These are phyloP conservation scores for Paracamarosporium sp. DNA, from an alignment of 2,329 filamentous ascomycete species.

Conservation along the genomic window DNA sequence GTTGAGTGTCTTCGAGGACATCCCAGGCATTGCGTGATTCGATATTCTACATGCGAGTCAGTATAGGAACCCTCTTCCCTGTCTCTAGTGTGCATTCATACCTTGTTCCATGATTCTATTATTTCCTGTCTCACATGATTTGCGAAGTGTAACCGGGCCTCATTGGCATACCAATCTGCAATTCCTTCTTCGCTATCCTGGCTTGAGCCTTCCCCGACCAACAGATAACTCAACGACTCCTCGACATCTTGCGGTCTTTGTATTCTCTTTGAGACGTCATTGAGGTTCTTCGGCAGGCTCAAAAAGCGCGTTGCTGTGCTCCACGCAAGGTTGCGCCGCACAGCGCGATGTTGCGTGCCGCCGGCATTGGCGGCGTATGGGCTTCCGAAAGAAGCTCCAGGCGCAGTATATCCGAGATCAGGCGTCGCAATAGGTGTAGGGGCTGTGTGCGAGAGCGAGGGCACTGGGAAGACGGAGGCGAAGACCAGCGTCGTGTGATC, in stretches of 20 bases:
- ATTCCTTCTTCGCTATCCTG: constrained; percentile 39
- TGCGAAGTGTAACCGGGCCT: constrained; percentile 52
- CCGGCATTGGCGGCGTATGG: constrained; percentile 32
- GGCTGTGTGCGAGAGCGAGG: constrained; percentile 49
- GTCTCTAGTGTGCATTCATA: constrained; percentile 31
- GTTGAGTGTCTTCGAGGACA: constrained; percentile 45
- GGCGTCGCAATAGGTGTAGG: constrained; percentile 54
- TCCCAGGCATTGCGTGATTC: constrained; percentile 33
- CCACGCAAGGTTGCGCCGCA: constrained; percentile 52
- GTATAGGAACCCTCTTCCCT: not conserved
- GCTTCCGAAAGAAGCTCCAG: constrained; percentile 50
- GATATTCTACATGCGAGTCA: constrained; percentile 24
- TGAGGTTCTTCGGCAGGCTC: constrained; percentile 37
- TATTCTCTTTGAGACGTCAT: constrained; percentile 20
- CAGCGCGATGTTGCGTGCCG: constrained; percentile 42
- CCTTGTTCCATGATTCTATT: constrained; percentile 35
- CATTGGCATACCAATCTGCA: constrained; percentile 55
- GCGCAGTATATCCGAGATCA: constrained; percentile 48
- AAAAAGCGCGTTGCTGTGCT: constrained; percentile 55
- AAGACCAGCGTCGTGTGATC: constrained; percentile 47
- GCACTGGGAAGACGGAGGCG: constrained; percentile 54
- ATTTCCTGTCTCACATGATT: constrained; percentile 35
- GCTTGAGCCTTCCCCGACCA: constrained; percentile 41
- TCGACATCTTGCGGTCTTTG: constrained; percentile 39
- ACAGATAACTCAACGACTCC: constrained; percentile 44